Evolutionary conservation across 345 rosid genomes (phyloP), one percentile per base, ranked within the genome.

Genomic region (Arabidopsis arenosa): DNA sequence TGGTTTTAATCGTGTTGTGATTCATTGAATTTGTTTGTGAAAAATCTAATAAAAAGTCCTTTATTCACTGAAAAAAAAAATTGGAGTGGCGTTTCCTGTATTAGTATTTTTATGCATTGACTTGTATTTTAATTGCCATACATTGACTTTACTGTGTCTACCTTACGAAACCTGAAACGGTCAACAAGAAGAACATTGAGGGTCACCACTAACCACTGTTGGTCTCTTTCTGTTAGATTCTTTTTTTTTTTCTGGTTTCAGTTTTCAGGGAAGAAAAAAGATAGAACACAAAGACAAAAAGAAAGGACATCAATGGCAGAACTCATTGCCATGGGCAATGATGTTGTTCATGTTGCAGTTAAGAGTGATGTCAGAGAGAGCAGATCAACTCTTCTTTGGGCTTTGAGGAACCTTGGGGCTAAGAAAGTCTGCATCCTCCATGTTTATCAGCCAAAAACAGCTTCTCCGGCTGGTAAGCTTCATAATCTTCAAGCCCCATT

Each of bases 341-440:
- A 86, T 14, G 82, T 86, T 32, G 82, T 89, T 18, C 87, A 83
- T 70, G 85, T 87, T 70, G 92, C 92, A 2, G 89, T 89, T 28
- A 90, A 89, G 62, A 84, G 71, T 39, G 86, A 79, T 37, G 66
- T 84, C 17, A 79, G 68, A 72, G 82, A 86, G 56, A 86, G 84
- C 76, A 81, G 79, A 79, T 66, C 62, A 62, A 84, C 84, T 82
- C 73, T 89, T 43, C 60, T 75, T 28, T 87, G 92, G 92, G 88
- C 90, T 36, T 41, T 87, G 60, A 68, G 68, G 43, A 80, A 69
- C 71, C 86, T 89, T 35, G 80, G 63, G 37, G 74, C 73, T 57
- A 77, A 73, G 39, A 83, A 71, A 60, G 73, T 89, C 43, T 85
- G 84, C 74, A 79, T 85, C 63, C 81, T 85, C 79, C 88, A 85